Conservation (phyloP, 169 alveolate species). For the Eimeria falciformis region DNA sequence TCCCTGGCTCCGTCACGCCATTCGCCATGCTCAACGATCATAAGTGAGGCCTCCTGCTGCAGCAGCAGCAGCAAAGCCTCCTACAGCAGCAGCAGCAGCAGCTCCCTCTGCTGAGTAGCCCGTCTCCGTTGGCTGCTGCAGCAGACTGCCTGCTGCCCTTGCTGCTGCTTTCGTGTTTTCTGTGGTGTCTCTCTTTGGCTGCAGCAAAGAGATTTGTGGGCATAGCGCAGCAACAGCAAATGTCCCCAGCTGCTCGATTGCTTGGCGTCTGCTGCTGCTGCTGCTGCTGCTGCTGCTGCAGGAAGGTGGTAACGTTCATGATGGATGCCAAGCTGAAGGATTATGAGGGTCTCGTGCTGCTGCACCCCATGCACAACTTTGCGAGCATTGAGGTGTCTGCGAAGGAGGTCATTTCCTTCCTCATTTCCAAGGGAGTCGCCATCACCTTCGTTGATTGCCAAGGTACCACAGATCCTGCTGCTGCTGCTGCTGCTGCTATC, state of each 20-base stretch:
- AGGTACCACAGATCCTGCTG: conserved; percentile 1
- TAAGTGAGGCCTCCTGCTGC: conserved; percentile 75
- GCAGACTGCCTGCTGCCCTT: not conserved
- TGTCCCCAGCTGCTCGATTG: not conserved
- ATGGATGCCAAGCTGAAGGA: conserved; percentile 42
- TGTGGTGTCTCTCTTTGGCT: not conserved
- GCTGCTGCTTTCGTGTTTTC: not conserved
- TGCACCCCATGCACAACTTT: conserved; percentile 73
- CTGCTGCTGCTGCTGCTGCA: conserved; percentile 13
- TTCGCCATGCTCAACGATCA: conserved; percentile 85
- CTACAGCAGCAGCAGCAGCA: not conserved
- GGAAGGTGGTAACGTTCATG: conserved; percentile 67
- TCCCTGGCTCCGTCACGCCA: conserved; percentile 87
- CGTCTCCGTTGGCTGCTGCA: not conserved
- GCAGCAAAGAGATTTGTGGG: not conserved
- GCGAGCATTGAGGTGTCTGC: conserved; percentile 25
- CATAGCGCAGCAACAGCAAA: not conserved
- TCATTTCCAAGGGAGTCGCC: not conserved
- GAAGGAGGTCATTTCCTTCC: conserved; percentile 8
- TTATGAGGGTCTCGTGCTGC: not conserved
- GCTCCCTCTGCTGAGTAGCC: not conserved
- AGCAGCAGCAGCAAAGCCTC: not conserved
- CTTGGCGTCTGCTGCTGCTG: not conserved
- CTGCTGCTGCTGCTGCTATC: not conserved
- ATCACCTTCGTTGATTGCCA: conserved; percentile 20